Evolutionary conservation across 2,329 filamentous ascomycete genomes (phyloP), one percentile per base, ranked within the genome.

Genomic region (Fusarium transvaalense): DNA sequence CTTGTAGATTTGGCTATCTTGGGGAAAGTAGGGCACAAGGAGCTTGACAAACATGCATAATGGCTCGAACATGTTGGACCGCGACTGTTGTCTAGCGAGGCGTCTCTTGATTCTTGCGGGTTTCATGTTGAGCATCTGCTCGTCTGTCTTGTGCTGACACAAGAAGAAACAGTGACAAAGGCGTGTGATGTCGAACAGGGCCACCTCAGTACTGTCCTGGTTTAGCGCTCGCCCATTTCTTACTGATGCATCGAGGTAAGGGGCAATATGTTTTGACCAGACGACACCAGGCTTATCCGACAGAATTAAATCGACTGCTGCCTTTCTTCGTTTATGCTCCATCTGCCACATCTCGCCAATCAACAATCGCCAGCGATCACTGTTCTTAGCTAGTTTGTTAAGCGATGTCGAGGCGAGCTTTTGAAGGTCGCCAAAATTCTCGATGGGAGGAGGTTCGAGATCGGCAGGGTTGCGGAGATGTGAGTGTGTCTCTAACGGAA

Each of bases 1-100:
- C 19, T 68, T 71, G 58, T 73, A 77, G 15, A 81, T 79, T 32
- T 79, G 76, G 31, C 72, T 76, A 12, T 76, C 74, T 17, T 76
- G 66, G 0, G 78, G 79, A 38, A 80, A 80, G 1, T 60, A 21
- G 5, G 75, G 58, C 10, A 67, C 68, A 32, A 75, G 67, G 9
- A 59, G 50, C 3, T 48, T 62, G 9, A 81, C 48, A 21, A 81
- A 78, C 2, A 46, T 58, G 29, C 72, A 74, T 37, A 79, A 75
- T 17, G 59, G 23, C 5, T 55, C 48, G 52, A 74, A 76, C 6
- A 61, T 71, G 19, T 45, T 47, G 17, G 14, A 21, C 8, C 69
- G 53, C 27, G 53, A 32, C 34, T 42, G 29, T 46, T 21, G 34
- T 25, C n/a, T 27, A 10, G 12, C 13, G 27, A 74, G 47, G 35